A percentile compares a stretch with the other conserved stretches of the same genome.
Evolutionary conservation across 2,329 filamentous ascomycete species (phyloP).

Genomic region (Alternaria incomplexa): DNA sequence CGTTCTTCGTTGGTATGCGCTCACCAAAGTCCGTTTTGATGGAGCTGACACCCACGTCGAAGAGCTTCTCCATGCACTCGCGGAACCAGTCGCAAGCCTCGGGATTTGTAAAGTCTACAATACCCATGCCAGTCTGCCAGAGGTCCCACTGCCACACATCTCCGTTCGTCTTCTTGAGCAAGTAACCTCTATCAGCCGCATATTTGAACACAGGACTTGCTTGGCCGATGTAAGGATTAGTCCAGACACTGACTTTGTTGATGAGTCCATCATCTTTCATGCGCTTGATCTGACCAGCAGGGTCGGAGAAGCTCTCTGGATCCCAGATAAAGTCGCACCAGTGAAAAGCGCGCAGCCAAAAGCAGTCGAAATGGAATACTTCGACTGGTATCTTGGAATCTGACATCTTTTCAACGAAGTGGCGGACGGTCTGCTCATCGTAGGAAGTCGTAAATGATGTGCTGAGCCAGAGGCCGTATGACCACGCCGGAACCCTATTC

Average conservation of each 20-base stretch:
- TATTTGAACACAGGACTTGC: slow-evolving; percentile 70
- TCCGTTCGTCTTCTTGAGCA: slow-evolving; percentile 71
- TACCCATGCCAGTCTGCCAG: slow-evolving; percentile 78
- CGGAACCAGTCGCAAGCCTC: slow-evolving; percentile 70
- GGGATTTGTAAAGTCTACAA: slow-evolving; percentile 77
- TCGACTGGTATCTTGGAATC: slow-evolving; percentile 69
- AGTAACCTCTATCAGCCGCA: slow-evolving; percentile 69
- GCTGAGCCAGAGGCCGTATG: slow-evolving; percentile 77
- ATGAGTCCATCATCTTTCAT: slow-evolving; percentile 67
- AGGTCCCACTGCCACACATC: slow-evolving; percentile 78
- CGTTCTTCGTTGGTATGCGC: slow-evolving; percentile 69
- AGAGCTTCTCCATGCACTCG: slow-evolving; percentile 65
- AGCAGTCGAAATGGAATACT: slow-evolving; percentile 79
- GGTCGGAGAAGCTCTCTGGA: slow-evolving; percentile 70
- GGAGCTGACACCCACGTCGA: slow-evolving; percentile 72
- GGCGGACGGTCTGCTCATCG: slow-evolving; percentile 70
- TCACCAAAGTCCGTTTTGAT: slow-evolving; percentile 82
- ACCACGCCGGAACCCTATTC: slow-evolving; percentile 72
- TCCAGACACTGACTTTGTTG: slow-evolving; percentile 74
- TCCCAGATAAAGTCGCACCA: slow-evolving; percentile 80
- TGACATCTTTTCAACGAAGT: slow-evolving; percentile 73
- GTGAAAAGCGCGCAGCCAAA: slow-evolving; percentile 77
- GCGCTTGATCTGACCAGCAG: slow-evolving; percentile 66
- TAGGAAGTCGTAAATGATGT: slow-evolving; percentile 79
- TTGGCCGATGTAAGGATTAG: slow-evolving; percentile 76